Evolutionary conservation across 148 eudicot species (phyloP), one percentile per base, ranked within the genome.

Genomic region (Talinum fruticosum): DNA sequence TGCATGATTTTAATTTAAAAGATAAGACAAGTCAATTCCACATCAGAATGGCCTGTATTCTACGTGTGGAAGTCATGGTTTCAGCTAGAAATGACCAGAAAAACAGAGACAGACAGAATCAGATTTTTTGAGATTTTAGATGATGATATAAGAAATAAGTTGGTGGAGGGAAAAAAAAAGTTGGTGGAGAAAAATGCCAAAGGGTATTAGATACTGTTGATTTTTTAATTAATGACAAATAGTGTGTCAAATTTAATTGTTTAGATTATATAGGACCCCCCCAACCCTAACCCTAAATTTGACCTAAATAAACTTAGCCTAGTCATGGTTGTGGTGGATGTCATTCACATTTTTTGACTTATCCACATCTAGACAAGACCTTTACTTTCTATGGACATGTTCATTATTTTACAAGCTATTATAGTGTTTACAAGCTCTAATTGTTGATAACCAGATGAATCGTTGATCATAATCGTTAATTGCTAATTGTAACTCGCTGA

Each of bases 11-110:
- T 29, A 28, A 62, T 62, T 62, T 10, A 62, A 16, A 28, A n/a
- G 66, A 62, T 62, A 62, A 62, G 66, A 26, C 18, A 62, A 62
- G 18, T 59, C 64, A 26, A 62, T 33, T 28, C 66, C 66, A 62
- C 66, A 28, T 28, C 66, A 28, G 18, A 28, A 15, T 62, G 34
- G 66, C 33, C 0, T 62, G 66, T 62, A 12, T 59, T 62, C 33
- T 62, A 62, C 66, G 66, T 62, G 26, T 28, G 66, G 30, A 62
- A 62, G 18, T 26, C 18, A 0, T 28, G 64, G n/a, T n/a, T n/a
- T n/a, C n/a, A 62, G 15, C 32, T 26, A 28, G 33, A 62, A 28
- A 59, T 59, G 57, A 51, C 57, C 29, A n/a, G 13, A 59, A 8
- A 8, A 24, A 23, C 16, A 49, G 54, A 59, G 8, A 59, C 2